These are phyloP conservation scores for Ceratocystis diversiconidia DNA, from an alignment of 2,329 filamentous ascomycete genomes.

Conservation along the genomic window DNA sequence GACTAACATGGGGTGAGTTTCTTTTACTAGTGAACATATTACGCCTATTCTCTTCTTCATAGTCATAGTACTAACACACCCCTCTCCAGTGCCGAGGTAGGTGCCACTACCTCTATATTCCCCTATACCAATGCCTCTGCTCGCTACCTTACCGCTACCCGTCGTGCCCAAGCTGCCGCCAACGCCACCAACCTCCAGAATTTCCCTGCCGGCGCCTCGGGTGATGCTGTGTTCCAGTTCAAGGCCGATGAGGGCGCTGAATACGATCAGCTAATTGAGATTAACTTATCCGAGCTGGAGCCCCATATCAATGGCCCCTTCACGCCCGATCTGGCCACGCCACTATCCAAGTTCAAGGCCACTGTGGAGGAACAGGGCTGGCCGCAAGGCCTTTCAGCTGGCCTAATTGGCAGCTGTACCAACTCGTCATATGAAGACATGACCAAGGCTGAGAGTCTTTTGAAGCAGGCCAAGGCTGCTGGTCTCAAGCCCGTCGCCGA, in stretches of 20 bases:
- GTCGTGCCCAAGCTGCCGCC: conserved; percentile 48
- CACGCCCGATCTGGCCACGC: conserved; percentile 88
- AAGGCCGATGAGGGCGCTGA: conserved; percentile 65
- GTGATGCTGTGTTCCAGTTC: conserved; percentile 47
- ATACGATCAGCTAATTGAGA: conserved; percentile 83
- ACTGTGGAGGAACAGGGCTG: conserved; percentile 73
- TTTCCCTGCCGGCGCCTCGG: conserved; percentile 33
- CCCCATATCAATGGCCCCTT: conserved; percentile 96
- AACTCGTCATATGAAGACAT: conserved; percentile 99
- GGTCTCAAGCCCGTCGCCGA: conserved; percentile 78
- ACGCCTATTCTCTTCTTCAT: background rate
- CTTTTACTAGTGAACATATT: background rate
- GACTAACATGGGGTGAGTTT: conserved; percentile 59
- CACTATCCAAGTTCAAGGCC: conserved; percentile 77
- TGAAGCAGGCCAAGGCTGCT: conserved; percentile 80
- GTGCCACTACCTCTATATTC: conserved; percentile 91
- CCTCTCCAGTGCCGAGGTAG: conserved; percentile 50
- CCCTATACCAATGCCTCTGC: conserved; percentile 75
- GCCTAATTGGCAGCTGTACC: conserved; percentile 93
- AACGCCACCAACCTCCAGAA: conserved; percentile 47
- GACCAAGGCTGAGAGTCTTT: conserved; percentile 83
- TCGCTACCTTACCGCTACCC: conserved; percentile 75
- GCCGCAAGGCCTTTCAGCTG: conserved; percentile 82
- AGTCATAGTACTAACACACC: background rate
- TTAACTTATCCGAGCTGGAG: conserved; percentile 79